phyloP scores from a whole-genome alignment of 768 basidiomycete species.

The Gymnopilus dilepis region DNA sequence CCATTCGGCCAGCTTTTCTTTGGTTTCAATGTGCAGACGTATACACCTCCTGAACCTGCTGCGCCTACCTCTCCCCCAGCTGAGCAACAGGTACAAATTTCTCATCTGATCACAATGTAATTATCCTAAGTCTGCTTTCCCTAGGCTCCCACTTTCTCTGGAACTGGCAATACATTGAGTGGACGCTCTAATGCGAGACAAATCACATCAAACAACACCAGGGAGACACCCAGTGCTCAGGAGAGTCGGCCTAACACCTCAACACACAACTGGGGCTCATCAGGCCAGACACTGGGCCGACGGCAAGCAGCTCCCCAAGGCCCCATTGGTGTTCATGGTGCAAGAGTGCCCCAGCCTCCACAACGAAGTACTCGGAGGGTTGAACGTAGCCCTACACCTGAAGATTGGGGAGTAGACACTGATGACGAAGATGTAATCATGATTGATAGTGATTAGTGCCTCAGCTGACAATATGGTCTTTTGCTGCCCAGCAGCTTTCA shows the following conservation, averaged over 20 bases:
- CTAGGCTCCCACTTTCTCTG: slow-evolving; percentile 59
- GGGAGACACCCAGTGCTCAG: slow-evolving; percentile 60
- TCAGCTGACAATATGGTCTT: too few relatives aligned
- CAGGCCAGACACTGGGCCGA: slow-evolving; percentile 57
- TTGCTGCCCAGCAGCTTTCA: too few relatives aligned
- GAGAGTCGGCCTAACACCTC: slow-evolving; percentile 25
- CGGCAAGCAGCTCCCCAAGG: slow-evolving; percentile 42
- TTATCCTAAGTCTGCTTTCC: neutral
- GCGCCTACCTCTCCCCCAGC: slow-evolving; percentile 36
- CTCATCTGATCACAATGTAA: neutral
- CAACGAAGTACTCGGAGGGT: slow-evolving; percentile 44
- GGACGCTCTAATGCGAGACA: slow-evolving; percentile 47
- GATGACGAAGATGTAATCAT: slow-evolving; percentile 85
- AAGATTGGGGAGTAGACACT: slow-evolving; percentile 75
- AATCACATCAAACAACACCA: slow-evolving; percentile 39
- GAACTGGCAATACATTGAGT: slow-evolving; percentile 70
- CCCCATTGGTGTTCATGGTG: slow-evolving; percentile 60
- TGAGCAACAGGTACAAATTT: slow-evolving; percentile 34
- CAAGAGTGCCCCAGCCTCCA: slow-evolving; percentile 50
- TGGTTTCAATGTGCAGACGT: slow-evolving; percentile 83
- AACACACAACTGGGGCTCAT: slow-evolving; percentile 44
- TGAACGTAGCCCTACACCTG: slow-evolving; percentile 68
- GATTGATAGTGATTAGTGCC: slow-evolving; percentile 78
- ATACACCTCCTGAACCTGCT: slow-evolving; percentile 53
- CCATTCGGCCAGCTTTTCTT: slow-evolving; percentile 97